Evolutionary conservation across 208 protist species (phyloP), one percentile per base, ranked within the genome.

Genomic region (Trypanosoma lewisi): DNA sequence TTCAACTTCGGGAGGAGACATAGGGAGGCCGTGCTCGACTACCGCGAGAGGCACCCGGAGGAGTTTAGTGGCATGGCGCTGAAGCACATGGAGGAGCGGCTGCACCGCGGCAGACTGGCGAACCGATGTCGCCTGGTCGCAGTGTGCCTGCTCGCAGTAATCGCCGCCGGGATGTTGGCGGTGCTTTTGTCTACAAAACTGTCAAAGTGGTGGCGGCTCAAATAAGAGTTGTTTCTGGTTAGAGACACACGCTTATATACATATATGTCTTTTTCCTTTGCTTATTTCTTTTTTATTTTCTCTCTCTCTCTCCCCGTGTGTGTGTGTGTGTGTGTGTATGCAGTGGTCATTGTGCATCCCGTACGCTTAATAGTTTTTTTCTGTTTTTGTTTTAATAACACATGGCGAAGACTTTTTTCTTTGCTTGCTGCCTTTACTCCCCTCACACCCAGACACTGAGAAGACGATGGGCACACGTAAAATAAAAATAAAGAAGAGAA

Each of bases 1-100:
- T 95, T 95, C 53, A 54, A 30, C 11, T 95, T 92, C 67, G 89
- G 85, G 1, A 75, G 90, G 60, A 27, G 28, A 30, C 85, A 94
- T 53, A 55, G 57, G 12, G 68, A 72, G 39, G 75, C 70, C 42
- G 82, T 89, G 23, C 64, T 68, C 19, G 27, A 54, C 16, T 92
- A 92, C 72, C 85, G 88, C 33, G 28, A 63, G 36, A 63, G 62
- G 51, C 70, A 89, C 51, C 77, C 77, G 27, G 56, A 74, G 16
- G 53, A 82, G 28, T 90, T 90, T 23, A 65, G 60, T 11, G 72
- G 67, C 9, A 57, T 81, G 44, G 49, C 58, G 0, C 63, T 88
- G 41, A 75, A 85, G 58, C 78, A 77, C 28, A 75, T 75, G 41
- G 65, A n/a, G 31, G 73, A 80, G 23, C 59, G 67, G 9, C 52